Evolutionary conservation across 129 eudicot genomes (phyloP), one percentile per base, ranked within the genome.

Genomic region (Flaveria linearis): DNA sequence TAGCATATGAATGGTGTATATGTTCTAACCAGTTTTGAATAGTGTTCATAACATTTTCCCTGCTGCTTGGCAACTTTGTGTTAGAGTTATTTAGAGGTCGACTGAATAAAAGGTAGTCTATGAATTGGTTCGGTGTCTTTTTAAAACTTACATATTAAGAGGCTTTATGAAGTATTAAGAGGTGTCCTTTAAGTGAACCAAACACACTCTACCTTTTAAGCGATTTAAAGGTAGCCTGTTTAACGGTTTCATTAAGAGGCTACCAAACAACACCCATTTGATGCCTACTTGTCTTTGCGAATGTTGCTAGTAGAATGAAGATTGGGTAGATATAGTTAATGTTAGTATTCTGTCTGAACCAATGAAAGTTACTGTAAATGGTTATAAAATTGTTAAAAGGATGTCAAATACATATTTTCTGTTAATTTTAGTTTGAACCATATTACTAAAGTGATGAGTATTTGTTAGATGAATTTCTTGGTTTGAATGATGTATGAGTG

Each of bases 291-390:
- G 58, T 52, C 55, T 20, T 4, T 47, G 15, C 7, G 12, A 23
- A 22, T 20, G n/a, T 43, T 45, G 57, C 20, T 42, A 22, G 22
- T 20, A 18, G 25, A 43, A 43, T 43, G 56, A 9, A 43, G 22
- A 12, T 42, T 68, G 20, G 57, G 2, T 3, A 18, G 15, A 45
- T 39, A 3, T 12, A 2, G 23, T 68, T 20, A 43, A 23, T 36
- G 16, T 45, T 45, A 45, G 12, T 17, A 17, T 7, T 17, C 18
- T 28, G 15, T 62, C 33, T 30, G 39, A 17, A 49, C 51, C 20
- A 39, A 64, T 25, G 20, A 13, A 55, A 55, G 33, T 58, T 58
- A 58, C 5, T 58, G 64, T 58, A 58, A 58, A 58, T 58, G 64
- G 33, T 22, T 17, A 25, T 30, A 17, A 2, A 60, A 61, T 42